A percentile compares a stretch with the other conserved stretches of the same genome.
Conservation (phyloP, 345 rosid species). For the Physaria fendleri region DNA sequence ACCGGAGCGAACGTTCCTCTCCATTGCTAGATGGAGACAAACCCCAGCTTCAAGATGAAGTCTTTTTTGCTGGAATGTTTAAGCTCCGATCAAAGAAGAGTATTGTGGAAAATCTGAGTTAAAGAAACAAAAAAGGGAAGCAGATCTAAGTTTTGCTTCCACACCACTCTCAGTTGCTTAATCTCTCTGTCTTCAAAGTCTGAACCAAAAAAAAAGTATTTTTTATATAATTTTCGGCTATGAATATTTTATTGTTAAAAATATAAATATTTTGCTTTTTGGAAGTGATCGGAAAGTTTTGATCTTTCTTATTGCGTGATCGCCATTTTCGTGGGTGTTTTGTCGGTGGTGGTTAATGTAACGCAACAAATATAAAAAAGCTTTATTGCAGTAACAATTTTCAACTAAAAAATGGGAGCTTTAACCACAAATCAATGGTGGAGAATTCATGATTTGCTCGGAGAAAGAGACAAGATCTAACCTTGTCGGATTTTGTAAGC, state of each 20-base stretch:
- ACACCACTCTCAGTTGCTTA: constrained; percentile 32
- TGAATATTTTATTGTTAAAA: no score
- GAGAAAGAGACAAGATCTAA: no score
- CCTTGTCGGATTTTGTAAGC: no score
- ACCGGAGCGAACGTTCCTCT: constrained; percentile 57
- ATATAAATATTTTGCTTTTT: constrained; percentile 14
- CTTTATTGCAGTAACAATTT: no score
- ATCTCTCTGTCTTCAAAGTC: constrained; percentile 29
- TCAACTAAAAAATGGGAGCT: no score
- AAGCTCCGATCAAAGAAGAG: constrained; percentile 44
- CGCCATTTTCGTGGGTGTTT: constrained; percentile 31
- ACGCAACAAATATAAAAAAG: constrained; percentile 94
- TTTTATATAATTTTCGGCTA: constrained; percentile 18
- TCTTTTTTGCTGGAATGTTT: constrained; percentile 28
- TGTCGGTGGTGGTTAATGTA: constrained; percentile 43
- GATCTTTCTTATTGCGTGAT: constrained; percentile 33
- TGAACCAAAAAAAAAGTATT: neutral
- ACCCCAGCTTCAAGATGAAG: constrained; percentile 12
- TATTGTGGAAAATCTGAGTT: neutral
- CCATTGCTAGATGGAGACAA: constrained; percentile 35
- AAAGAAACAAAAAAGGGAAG: neutral
- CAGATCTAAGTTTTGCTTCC: constrained; percentile 22
- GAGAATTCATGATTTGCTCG: no score
- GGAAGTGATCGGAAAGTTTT: constrained; percentile 42
- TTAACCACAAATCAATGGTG: no score